A percentile compares a stretch with the other conserved stretches of the same genome.
These are phyloP conservation scores for Tulasnella sp. DNA, from an alignment of 768 basidiomycete species.

Conservation along the genomic window DNA sequence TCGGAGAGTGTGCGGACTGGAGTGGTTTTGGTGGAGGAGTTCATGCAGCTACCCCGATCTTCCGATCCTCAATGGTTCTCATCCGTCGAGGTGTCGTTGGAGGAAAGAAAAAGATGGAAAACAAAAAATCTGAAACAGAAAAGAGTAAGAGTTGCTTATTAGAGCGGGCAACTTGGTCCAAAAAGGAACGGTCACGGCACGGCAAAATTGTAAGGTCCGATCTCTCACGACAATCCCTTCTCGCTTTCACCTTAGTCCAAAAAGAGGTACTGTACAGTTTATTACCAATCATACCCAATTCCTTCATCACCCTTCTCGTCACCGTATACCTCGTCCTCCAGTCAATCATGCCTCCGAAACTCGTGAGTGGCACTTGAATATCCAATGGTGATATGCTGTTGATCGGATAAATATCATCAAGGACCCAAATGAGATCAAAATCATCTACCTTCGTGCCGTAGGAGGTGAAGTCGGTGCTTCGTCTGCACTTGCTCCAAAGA, in stretches of 20 bases:
- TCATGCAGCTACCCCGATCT: background rate
- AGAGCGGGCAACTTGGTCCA: background rate
- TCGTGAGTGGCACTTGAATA: conserved; percentile 37
- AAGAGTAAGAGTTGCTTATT: background rate
- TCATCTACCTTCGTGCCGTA: conserved; percentile 95
- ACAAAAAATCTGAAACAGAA: background rate
- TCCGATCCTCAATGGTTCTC: conserved; percentile 1
- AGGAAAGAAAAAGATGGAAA: background rate
- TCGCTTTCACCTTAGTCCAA: too few relatives aligned
- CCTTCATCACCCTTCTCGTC: background rate
- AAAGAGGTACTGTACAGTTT: background rate
- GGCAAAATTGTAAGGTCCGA: too few relatives aligned
- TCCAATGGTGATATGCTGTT: background rate
- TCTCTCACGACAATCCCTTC: too few relatives aligned
- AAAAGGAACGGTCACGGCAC: background rate
- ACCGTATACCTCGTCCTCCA: background rate
- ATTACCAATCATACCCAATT: background rate
- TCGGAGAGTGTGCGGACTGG: background rate
- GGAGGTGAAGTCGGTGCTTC: conserved; percentile 99
- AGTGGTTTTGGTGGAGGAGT: background rate
- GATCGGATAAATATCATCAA: conserved; percentile 21
- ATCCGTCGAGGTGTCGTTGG: conserved; percentile 1
- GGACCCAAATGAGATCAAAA: conserved; percentile 98
- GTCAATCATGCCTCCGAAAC: conserved; percentile 67
- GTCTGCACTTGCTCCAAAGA: conserved; percentile 96